Evolutionary conservation across 2,329 filamentous ascomycete genomes (phyloP).

Genomic region (Colletotrichum musae): DNA sequence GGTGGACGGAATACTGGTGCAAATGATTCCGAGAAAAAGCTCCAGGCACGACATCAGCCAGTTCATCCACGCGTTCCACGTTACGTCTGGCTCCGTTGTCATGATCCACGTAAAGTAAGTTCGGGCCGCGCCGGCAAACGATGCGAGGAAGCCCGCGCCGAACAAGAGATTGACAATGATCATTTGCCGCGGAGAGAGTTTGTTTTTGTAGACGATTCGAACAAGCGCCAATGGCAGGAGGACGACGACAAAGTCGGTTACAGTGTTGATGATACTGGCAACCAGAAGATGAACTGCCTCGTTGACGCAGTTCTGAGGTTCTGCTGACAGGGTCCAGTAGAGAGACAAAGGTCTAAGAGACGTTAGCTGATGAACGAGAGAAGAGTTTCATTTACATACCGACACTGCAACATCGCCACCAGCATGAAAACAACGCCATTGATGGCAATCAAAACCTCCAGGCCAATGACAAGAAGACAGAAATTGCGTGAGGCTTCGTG

Average conservation of each 20-base stretch:
- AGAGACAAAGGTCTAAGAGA: conserved; percentile 52
- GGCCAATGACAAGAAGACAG: conserved; percentile 47
- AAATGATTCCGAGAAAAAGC: conserved; percentile 61
- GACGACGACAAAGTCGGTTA: conserved; percentile 71
- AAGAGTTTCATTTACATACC: conserved; percentile 40
- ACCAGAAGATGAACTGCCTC: conserved; percentile 66
- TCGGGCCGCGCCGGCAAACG: conserved; percentile 53
- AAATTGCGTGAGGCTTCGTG: conserved; percentile 49
- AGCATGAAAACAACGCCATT: conserved; percentile 54
- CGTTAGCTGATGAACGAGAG: conserved; percentile 41
- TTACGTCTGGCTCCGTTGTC: conserved; percentile 50
- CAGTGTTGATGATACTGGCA: conserved; percentile 71
- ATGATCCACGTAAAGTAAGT: conserved; percentile 54
- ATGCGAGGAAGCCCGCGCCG: conserved; percentile 64
- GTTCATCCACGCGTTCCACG: conserved; percentile 54
- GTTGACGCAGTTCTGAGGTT: conserved; percentile 59
- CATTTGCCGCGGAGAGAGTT: conserved; percentile 63
- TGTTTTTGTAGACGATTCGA: conserved; percentile 46
- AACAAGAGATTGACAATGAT: conserved; percentile 63
- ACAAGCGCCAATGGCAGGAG: conserved; percentile 65
- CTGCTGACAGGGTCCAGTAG: conserved; percentile 54
- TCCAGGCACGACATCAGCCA: conserved; percentile 56
- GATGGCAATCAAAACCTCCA: conserved; percentile 49
- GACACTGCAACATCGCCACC: conserved; percentile 56
- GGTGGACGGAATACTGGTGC: conserved; percentile 60